A percentile compares a stretch with the other conserved stretches of the same genome.
phyloP scores from a whole-genome alignment of 257 asterid genomes.

The Solanum ahanhuiri region DNA sequence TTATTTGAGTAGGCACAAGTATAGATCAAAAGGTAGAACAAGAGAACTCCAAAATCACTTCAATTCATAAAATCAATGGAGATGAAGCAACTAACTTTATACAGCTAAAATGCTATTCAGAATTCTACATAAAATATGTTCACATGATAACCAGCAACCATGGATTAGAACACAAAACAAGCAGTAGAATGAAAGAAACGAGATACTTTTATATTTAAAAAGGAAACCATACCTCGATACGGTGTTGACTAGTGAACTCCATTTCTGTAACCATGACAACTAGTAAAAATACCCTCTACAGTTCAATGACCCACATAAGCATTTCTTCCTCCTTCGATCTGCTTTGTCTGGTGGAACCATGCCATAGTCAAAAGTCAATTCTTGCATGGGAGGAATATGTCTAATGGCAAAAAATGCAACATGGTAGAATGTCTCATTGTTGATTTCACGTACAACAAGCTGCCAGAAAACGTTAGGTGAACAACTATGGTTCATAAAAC shows the following conservation, averaged over 20 bases:
- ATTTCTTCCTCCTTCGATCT: constrained; percentile 50
- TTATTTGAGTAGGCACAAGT: not conserved
- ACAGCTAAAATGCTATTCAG: not conserved
- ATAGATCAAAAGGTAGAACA: not conserved
- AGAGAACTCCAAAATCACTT: not conserved
- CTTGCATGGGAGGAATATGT: constrained; percentile 95
- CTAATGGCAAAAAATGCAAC: constrained; percentile 75
- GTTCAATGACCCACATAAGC: constrained; percentile 64
- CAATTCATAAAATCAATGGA: not conserved
- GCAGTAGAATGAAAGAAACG: not conserved
- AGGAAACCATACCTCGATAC: not conserved
- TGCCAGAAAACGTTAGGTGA: constrained; percentile 77
- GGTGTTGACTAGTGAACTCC: not conserved
- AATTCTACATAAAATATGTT: not conserved
- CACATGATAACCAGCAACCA: not conserved
- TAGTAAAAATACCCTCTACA: constrained; percentile 76
- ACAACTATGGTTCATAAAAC: constrained; percentile 96
- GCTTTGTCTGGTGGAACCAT: constrained; percentile 38
- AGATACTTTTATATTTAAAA: not conserved
- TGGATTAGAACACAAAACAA: not conserved
- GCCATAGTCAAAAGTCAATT: constrained; percentile 74
- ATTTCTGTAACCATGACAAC: not conserved
- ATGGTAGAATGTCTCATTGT: constrained; percentile 53
- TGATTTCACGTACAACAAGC: constrained; percentile 65
- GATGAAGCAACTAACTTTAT: not conserved